Evolutionary conservation across 306 rosid genomes (phyloP).

Genomic region (Vigna reflexopilosa): DNA sequence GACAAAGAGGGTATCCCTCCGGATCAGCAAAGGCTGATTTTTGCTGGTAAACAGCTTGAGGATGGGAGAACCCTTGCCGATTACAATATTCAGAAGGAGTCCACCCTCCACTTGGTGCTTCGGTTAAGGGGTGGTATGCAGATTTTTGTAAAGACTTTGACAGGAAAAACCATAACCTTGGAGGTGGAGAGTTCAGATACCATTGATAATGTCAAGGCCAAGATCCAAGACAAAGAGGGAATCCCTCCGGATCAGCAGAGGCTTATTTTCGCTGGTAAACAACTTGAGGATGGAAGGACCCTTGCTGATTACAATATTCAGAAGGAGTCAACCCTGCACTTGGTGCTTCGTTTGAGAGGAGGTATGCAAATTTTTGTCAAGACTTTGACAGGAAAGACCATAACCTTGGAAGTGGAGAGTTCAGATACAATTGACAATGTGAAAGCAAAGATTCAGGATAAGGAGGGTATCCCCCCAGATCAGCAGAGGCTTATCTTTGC

Average conservation of each 20-base stretch:
- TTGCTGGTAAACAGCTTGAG: not conserved
- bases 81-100: constrained; percentile 2
- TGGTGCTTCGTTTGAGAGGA: not conserved
- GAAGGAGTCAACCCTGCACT: not conserved
- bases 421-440: not conserved
- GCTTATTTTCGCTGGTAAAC: not conserved
- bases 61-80: not conserved
- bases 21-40: not conserved
- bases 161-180: not conserved
- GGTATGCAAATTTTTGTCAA: not conserved
- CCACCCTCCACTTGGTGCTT: not conserved
- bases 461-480: not conserved
- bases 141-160: not conserved
- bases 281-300: not conserved
- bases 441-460: not conserved
- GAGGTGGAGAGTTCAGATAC: not conserved
- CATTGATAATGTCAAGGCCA: not conserved
- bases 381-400: not conserved
- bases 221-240: not conserved
- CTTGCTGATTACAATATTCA: not conserved
- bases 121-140: not conserved
- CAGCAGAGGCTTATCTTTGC: constrained; percentile 2
- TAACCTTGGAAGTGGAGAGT: not conserved
- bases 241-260: not conserved
- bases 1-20: not conserved